These are phyloP conservation scores for Penicillium riverlandense DNA, from an alignment of 495 filamentous ascomycete species.

Conservation along the genomic window DNA sequence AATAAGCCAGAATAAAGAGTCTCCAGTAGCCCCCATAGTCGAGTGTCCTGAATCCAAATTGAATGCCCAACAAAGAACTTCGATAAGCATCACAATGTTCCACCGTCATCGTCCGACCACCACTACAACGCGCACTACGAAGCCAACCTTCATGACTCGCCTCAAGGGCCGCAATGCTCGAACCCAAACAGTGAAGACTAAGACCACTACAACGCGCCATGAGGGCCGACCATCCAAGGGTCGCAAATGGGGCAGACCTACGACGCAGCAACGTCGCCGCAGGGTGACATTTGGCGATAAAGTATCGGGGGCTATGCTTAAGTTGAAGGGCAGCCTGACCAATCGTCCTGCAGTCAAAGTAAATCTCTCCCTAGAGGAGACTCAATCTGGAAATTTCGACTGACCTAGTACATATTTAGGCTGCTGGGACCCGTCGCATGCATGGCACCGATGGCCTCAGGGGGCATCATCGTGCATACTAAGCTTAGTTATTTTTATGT, in stretches of 20 bases:
- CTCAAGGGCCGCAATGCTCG: slow-evolving; percentile 20
- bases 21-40: too few species aligned
- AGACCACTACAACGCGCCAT: slow-evolving; percentile 15
- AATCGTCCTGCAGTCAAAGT: slow-evolving; percentile 57
- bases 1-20: too few species aligned
- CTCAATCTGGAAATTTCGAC: not conserved
- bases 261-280: slow-evolving; percentile 49
- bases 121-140: slow-evolving; percentile 31
- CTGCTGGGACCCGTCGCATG: slow-evolving; percentile 65
- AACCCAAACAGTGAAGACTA: slow-evolving; percentile 21
- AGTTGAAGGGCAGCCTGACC: slow-evolving; percentile 56
- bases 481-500: not conserved
- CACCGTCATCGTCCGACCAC: slow-evolving; percentile 16
- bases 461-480: slow-evolving; percentile 22
- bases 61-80: not conserved
- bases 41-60: not conserved
- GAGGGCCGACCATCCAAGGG: slow-evolving; percentile 1
- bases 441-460: slow-evolving; percentile 63
- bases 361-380: slow-evolving; percentile 4
- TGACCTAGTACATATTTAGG: slow-evolving; percentile 31
- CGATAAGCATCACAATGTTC: slow-evolving; percentile 18
- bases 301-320: slow-evolving; percentile 60
- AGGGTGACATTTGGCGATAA: slow-evolving; percentile 58
- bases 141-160: slow-evolving; percentile 37
- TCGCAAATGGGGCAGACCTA: slow-evolving; percentile 7